Base-by-base conservation (phyloP, 75 land plant species). In the Pinus tabuliformis region DNA sequence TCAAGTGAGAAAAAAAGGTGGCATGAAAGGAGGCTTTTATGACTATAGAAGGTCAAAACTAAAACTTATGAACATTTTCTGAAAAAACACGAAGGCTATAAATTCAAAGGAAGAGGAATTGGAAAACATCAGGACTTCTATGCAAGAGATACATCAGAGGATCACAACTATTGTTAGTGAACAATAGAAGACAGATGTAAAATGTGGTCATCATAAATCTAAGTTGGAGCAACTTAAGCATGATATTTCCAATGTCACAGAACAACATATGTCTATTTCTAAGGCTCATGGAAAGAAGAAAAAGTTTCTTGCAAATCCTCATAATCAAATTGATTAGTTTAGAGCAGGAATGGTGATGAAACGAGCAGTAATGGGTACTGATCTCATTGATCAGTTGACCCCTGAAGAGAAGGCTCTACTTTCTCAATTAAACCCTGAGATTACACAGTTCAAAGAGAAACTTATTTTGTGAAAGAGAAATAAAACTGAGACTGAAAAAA, bases 1-100 rank as follows among this genome's bases (percentile, higher is more conserved):
- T 80, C 99, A 97, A 86, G 99, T 95, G 13, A 97, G 93, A 90
- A 97, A 95, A 82, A 97, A 95, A 87, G 95, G 99, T 84, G 98
- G 95, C 70, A 95, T 97, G 98, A 97, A 95, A 26, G 98, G 99
- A 57, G 99, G 99, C 52, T 94, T 88, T 80, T 97, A 97, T 83
- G 95, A 92, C 83, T 78, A 83, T 76, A 86, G 92, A 61, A 86
- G 92, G 54, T 94, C 99, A 37, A 95, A 87, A 73, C 74, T 97
- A 83, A 97, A 91, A 59, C 86, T 89, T 70, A 79, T 92, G 84
- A 92, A 81, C 49, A 82, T 81, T 52, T 81, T 97, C n/a, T 80
- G 74, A 52, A 87, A 92, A 81, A 91, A 83, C 52, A 87, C 79
- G 54, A 77, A 59, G 15, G 70, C 84, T 58, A 90, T 92, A 6